Percentiles rank a stretch among this genome's conserved stretches.
phyloP scores from a whole-genome alignment of 345 rosid species.

The Odontarrhena argentea region DNA sequence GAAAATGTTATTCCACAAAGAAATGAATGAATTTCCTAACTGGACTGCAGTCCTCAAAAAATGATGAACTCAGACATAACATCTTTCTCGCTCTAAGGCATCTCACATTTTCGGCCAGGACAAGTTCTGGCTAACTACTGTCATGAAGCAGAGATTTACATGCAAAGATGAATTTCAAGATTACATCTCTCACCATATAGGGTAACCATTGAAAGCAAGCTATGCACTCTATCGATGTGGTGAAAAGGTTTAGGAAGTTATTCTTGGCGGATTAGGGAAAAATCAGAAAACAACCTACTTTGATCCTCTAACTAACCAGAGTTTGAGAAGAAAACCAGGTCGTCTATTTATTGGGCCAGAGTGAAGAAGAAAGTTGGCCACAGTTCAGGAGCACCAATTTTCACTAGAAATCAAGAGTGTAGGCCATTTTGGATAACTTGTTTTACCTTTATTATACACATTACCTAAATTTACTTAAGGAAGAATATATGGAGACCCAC shows the following conservation, averaged over 20 bases:
- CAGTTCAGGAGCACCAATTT: slow-evolving; percentile 11
- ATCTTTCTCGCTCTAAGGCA: slow-evolving; percentile 2
- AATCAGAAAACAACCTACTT: slow-evolving; percentile 9
- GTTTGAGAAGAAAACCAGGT: slow-evolving; percentile 6
- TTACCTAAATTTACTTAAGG: background rate
- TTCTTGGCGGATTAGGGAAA: background rate
- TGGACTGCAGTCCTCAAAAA: slow-evolving; percentile 20
- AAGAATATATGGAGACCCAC: slow-evolving; percentile 12
- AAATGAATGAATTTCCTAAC: slow-evolving; percentile 2
- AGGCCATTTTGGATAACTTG: background rate
- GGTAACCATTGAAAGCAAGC: slow-evolving; percentile 3
- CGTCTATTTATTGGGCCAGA: background rate
- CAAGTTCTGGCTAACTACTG: background rate
- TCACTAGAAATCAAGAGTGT: slow-evolving; percentile 8
- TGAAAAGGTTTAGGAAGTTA: slow-evolving; percentile 9
- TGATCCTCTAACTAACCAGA: slow-evolving; percentile 7
- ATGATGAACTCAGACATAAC: slow-evolving; percentile 16
- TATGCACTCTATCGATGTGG: slow-evolving; percentile 5
- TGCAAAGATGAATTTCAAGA: slow-evolving; percentile 6
- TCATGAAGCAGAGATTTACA: slow-evolving; percentile 8
- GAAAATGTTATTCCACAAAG: background rate
- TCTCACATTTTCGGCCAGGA: background rate
- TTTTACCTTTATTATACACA: slow-evolving; percentile 2
- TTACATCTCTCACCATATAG: background rate
- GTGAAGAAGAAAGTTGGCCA: too few relatives aligned